Conservation (phyloP, 2,329 filamentous ascomycete genomes). For the Penicillium sclerotiorum region DNA sequence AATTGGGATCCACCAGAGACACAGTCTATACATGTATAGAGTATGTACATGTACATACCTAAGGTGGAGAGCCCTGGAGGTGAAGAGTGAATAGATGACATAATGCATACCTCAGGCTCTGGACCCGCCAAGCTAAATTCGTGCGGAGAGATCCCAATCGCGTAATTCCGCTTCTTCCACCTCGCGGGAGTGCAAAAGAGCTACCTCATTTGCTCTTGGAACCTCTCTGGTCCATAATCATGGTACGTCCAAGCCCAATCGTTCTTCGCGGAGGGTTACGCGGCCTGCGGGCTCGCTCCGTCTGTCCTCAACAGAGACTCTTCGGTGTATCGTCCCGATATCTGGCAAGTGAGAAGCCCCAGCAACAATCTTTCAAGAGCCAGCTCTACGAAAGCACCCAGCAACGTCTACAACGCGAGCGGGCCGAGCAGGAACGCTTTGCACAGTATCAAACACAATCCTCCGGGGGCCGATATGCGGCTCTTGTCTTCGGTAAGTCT, state of each 20-base stretch:
- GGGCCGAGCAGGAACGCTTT: slow-evolving; percentile 57
- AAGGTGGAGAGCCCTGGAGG: no score
- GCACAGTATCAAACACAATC: slow-evolving; percentile 48
- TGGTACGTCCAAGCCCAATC: slow-evolving; percentile 24
- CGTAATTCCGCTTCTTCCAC: slow-evolving; percentile 8
- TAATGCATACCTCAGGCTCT: no score
- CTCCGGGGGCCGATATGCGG: slow-evolving; percentile 41
- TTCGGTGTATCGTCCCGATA: slow-evolving; percentile 25
- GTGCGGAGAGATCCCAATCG: slow-evolving; percentile 6
- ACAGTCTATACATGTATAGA: no score
- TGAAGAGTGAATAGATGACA: no score
- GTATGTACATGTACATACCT: no score
- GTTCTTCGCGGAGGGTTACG: slow-evolving; percentile 23
- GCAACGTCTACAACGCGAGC: slow-evolving; percentile 60
- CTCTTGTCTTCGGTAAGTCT: slow-evolving; percentile 39
- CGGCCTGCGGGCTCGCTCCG: slow-evolving; percentile 13
- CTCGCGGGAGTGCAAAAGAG: background rate
- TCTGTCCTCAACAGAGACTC: slow-evolving; percentile 19
- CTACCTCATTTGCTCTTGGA: slow-evolving; percentile 7
- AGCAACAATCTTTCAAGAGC: slow-evolving; percentile 56
- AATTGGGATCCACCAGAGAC: no score
- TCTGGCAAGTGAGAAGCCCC: slow-evolving; percentile 33
- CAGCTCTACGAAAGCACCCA: slow-evolving; percentile 65
- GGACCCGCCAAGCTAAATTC: no score
- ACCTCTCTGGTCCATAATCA: slow-evolving; percentile 12